Conservation (phyloP, 1,284 basidiomycete species). For the Ceratobasidium sp. region DNA sequence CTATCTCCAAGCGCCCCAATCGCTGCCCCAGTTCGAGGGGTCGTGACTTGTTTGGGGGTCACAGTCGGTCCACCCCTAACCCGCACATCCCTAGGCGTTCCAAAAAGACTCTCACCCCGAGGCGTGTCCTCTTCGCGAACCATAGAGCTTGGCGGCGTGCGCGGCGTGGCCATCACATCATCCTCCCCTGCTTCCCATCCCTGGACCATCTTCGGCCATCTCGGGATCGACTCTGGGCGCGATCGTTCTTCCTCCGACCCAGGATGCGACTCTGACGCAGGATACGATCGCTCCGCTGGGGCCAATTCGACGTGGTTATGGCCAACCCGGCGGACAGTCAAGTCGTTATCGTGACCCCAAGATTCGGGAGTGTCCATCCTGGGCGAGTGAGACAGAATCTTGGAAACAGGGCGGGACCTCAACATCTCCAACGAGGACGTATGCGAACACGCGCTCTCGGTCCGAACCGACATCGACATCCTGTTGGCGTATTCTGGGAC, state of each 20-base stretch:
- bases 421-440: constrained; percentile 17
- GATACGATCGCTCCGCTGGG: neutral
- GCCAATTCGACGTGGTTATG: neutral
- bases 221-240: constrained; percentile 28
- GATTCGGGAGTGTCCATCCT: neutral
- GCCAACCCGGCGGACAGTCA: neutral
- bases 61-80: neutral
- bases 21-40: neutral
- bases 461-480: neutral
- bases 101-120: neutral
- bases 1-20: neutral
- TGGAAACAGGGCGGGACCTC: constrained; percentile 31
- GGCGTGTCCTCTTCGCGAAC: neutral
- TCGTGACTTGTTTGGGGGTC: constrained; percentile 5
- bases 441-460: constrained; percentile 29
- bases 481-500: neutral
- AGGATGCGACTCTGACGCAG: neutral
- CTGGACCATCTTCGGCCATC: constrained; percentile 34
- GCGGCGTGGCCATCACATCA: neutral
- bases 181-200: constrained; percentile 25
- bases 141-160: neutral
- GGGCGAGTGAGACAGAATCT: constrained; percentile 40
- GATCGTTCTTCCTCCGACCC: neutral
- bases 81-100: constrained; percentile 4
- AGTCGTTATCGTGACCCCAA: neutral